Evolutionary conservation across 805 yeast genomes (phyloP).

Genomic region (Kregervanrija fluxuum): DNA sequence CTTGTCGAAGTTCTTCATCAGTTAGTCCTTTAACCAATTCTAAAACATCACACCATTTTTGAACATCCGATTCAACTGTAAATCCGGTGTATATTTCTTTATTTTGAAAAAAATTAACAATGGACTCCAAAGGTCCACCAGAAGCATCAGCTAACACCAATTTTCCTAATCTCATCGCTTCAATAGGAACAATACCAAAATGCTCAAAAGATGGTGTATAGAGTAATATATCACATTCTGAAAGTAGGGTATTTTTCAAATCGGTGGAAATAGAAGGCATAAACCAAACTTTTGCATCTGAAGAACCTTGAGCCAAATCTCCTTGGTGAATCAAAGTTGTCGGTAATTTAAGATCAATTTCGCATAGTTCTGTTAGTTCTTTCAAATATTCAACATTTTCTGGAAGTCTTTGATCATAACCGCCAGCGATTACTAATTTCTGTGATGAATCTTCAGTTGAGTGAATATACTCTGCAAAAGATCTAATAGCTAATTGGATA

Average conservation of each 20-base stretch:
- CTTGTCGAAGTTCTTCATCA: slow-evolving; percentile 5
- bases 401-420: slow-evolving; percentile 67
- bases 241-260: slow-evolving; percentile 56
- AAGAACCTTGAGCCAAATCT: background rate
- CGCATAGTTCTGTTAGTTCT: slow-evolving; percentile 49
- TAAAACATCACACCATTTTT: slow-evolving; percentile 50
- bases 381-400: slow-evolving; percentile 72
- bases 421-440: slow-evolving; percentile 77
- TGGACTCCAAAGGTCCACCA: slow-evolving; percentile 92
- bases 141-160: slow-evolving; percentile 81
- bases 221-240: slow-evolving; percentile 50
- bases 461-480: slow-evolving; percentile 45
- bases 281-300: slow-evolving; percentile 33
- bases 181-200: slow-evolving; percentile 96
- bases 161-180: slow-evolving; percentile 78
- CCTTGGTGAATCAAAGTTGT: background rate
- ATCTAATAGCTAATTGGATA: slow-evolving; percentile 64
- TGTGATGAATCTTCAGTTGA: slow-evolving; percentile 27
- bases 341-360: slow-evolving; percentile 9
- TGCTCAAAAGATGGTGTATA: slow-evolving; percentile 93
- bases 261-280: slow-evolving; percentile 71
- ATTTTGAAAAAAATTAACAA: slow-evolving; percentile 29
- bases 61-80: slow-evolving; percentile 40
- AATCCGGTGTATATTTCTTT: slow-evolving; percentile 46
- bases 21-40: slow-evolving; percentile 27